A percentile compares a stretch with the other conserved stretches of the same genome.
Conservation (phyloP, 495 filamentous ascomycete genomes). For the Acidomyces sp. region DNA sequence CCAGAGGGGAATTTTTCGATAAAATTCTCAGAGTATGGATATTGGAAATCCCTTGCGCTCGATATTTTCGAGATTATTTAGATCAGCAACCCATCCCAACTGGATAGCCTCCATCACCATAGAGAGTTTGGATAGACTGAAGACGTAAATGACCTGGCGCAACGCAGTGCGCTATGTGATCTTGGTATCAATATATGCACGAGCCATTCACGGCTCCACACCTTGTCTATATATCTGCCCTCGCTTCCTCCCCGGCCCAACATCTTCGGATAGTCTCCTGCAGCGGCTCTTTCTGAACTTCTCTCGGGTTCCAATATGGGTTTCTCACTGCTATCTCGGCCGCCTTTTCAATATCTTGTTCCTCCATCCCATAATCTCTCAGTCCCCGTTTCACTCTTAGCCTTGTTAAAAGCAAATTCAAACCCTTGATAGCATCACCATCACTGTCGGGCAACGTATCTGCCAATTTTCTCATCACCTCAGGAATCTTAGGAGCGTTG, state of each 20-base stretch:
- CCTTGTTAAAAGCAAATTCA: conserved; percentile 47
- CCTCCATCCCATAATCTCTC: conserved; percentile 50
- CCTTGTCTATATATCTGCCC: conserved; percentile 44
- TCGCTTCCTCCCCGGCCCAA: conserved; percentile 55
- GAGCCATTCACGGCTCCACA: too few species aligned
- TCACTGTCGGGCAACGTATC: conserved; percentile 45
- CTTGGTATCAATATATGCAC: too few species aligned
- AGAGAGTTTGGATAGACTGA: too few species aligned
- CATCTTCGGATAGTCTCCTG: conserved; percentile 52
- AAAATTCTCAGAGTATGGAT: too few species aligned
- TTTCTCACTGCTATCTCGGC: conserved; percentile 52
- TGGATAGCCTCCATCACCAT: too few species aligned
- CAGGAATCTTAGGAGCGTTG: conserved; percentile 50
- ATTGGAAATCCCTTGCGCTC: too few species aligned
- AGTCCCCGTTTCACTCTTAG: conserved; percentile 46
- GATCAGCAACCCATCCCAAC: too few species aligned
- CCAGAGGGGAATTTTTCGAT: too few species aligned
- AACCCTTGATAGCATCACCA: conserved; percentile 45
- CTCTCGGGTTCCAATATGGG: conserved; percentile 52
- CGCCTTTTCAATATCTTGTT: conserved; percentile 52
- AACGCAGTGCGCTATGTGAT: too few species aligned
- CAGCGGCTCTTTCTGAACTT: conserved; percentile 42
- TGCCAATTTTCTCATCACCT: conserved; percentile 44
- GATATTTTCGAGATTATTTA: too few species aligned
- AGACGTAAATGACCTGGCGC: too few species aligned